phyloP scores from a whole-genome alignment of 2,329 filamentous ascomycete genomes.

The Plenodomus lindquistii region DNA sequence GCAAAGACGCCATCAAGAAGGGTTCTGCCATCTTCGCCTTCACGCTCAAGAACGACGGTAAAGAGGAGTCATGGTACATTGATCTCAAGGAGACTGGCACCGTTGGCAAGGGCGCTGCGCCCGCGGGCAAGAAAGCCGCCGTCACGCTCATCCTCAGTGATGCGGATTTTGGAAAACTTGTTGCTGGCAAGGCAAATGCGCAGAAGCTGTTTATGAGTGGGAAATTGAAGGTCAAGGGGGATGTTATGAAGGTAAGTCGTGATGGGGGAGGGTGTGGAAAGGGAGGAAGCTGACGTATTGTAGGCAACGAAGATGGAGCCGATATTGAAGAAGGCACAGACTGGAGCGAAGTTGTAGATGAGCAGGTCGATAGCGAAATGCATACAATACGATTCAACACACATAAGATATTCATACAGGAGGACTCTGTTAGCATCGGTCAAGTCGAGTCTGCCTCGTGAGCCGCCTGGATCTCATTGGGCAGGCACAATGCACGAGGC shows the following conservation, averaged over 20 bases:
- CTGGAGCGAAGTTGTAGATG: conserved; percentile 42
- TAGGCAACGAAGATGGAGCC: conserved; percentile 97
- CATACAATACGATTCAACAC: not conserved
- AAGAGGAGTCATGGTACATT: conserved; percentile 88
- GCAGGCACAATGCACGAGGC: not conserved
- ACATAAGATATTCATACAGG: too few relatives aligned
- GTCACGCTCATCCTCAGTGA: conserved; percentile 88
- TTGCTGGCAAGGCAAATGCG: conserved; percentile 86
- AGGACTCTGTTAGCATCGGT: not conserved
- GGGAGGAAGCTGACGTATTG: conserved; percentile 98
- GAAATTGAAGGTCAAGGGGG: conserved; percentile 97
- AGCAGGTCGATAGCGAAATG: not conserved
- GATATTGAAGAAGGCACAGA: conserved; percentile 56
- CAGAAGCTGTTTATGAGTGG: conserved; percentile 97
- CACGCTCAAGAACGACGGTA: conserved; percentile 86
- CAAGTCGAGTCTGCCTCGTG: not conserved
- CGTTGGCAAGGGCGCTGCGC: conserved; percentile 74
- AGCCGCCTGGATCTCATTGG: not conserved
- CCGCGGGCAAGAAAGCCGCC: conserved; percentile 75
- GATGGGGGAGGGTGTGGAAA: conserved; percentile 71
- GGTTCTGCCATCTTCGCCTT: conserved; percentile 89
- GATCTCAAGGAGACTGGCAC: conserved; percentile 89
- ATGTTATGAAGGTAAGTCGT: conserved; percentile 80
- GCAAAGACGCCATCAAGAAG: conserved; percentile 86
- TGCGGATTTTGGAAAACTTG: conserved; percentile 81